Conservation (phyloP, 2,329 filamentous ascomycete genomes). For the Falciphora oryzae region DNA sequence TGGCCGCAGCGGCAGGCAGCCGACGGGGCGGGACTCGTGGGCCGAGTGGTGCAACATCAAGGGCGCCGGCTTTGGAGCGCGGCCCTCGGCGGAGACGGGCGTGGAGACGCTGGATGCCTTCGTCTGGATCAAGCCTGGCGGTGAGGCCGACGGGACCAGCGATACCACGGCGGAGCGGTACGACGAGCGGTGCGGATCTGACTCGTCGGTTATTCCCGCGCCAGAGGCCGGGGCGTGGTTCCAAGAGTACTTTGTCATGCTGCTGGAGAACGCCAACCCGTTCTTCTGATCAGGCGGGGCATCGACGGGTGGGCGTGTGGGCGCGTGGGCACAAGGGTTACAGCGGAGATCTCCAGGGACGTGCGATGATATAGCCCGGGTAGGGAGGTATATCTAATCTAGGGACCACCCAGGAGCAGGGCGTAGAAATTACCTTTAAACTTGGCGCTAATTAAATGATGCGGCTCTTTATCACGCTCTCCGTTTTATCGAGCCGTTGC, state of each 20-base stretch:
- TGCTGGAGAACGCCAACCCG: constrained; percentile 1
- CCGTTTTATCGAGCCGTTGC: no score
- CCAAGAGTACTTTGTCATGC: constrained; percentile 5
- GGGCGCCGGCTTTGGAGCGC: constrained; percentile 2
- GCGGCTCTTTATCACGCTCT: no score
- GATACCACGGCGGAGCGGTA: neutral
- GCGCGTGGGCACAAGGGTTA: neutral
- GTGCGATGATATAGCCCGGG: neutral
- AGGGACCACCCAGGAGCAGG: neutral
- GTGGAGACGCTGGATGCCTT: neutral
- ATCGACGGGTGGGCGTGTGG: no score
- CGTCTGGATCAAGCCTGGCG: constrained; percentile 2
- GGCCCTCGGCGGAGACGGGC: neutral
- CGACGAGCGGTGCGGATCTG: constrained; percentile 1
- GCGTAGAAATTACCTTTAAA: no score
- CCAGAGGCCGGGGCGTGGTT: neutral
- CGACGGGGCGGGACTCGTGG: constrained; percentile 1
- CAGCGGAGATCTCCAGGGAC: neutral
- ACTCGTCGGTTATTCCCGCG: neutral
- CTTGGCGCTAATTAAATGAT: no score
- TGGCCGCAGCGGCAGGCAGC: constrained; percentile 4
- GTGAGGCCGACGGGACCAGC: neutral
- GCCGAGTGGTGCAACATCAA: constrained; percentile 4
- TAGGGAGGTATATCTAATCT: neutral
- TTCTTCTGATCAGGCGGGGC: constrained; percentile 12